A percentile compares a stretch with the other conserved stretches of the same genome.
Conservation (phyloP, 768 basidiomycete genomes). For the Mycena haematopus region DNA sequence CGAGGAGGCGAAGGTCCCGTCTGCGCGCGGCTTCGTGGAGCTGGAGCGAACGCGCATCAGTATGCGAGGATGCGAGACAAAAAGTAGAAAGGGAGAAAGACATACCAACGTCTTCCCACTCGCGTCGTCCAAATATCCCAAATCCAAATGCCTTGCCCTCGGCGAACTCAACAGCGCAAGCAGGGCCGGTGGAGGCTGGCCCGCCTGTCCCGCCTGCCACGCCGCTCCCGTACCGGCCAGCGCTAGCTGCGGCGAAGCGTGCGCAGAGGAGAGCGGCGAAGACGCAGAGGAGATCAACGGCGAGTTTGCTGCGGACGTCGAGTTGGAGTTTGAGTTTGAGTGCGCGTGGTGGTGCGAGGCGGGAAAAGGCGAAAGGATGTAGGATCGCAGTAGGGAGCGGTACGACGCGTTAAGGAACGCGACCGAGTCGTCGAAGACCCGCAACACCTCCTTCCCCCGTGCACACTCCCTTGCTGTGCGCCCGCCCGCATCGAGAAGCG, state of each 20-base stretch:
- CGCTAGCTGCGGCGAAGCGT: background rate
- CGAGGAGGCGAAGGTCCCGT: slow-evolving; percentile 80
- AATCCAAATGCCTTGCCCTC: slow-evolving; percentile 72
- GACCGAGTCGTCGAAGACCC: slow-evolving; percentile 80
- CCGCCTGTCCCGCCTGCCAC: background rate
- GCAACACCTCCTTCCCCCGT: slow-evolving; percentile 65
- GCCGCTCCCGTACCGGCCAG: background rate
- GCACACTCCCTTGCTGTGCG: slow-evolving; percentile 69
- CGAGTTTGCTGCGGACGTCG: background rate
- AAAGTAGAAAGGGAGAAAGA: background rate
- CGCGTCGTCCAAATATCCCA: slow-evolving; percentile 81
- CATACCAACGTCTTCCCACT: slow-evolving; percentile 52
- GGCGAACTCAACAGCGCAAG: slow-evolving; percentile 70
- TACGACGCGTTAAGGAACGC: slow-evolving; percentile 77
- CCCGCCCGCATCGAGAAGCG: slow-evolving; percentile 68
- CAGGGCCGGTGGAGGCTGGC: slow-evolving; percentile 49
- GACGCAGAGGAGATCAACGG: background rate
- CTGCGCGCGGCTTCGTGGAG: slow-evolving; percentile 88
- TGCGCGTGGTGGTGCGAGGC: background rate
- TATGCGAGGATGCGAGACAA: background rate
- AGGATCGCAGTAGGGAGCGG: slow-evolving; percentile 73
- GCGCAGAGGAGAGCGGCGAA: no score
- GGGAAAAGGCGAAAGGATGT: slow-evolving; percentile 65
- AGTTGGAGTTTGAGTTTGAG: slow-evolving; percentile 23
- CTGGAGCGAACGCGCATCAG: slow-evolving; percentile 48